phyloP scores from a whole-genome alignment of 306 rosid genomes.

The Clitoria ternatea region DNA sequence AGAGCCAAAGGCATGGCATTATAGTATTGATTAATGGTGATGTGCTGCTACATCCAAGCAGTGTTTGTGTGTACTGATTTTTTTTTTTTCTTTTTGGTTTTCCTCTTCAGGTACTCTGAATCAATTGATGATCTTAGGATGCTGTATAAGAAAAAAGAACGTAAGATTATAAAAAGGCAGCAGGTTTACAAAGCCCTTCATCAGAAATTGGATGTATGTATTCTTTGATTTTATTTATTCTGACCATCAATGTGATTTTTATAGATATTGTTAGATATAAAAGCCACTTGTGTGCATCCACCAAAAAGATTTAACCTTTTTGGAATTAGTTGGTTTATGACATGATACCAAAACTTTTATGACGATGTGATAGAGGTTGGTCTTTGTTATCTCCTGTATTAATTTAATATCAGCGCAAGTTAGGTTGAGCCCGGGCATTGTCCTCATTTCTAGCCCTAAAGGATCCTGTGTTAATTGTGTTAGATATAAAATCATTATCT shows the following conservation, averaged over 20 bases:
- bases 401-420: not conserved
- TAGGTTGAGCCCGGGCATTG: not conserved
- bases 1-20: constrained; percentile 54
- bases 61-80: not conserved
- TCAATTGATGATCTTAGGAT: constrained; percentile 76
- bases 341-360: not conserved
- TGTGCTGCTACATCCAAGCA: constrained; percentile 17
- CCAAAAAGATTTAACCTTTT: not conserved
- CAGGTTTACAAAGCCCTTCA: constrained; percentile 58
- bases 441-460: not conserved
- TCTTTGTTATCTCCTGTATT: not conserved
- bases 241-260: constrained; percentile 5
- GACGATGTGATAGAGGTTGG: not conserved
- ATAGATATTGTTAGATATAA: not conserved
- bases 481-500: not conserved
- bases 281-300: not conserved
- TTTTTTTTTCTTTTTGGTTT: not conserved
- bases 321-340: not conserved
- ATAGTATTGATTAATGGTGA: constrained; percentile 2
- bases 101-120: constrained; percentile 57
- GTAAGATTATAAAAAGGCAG: constrained; percentile 56
- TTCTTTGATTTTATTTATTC: constrained; percentile 7
- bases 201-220: constrained; percentile 42
- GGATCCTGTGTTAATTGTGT: not conserved
- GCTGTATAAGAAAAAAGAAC: constrained; percentile 57